A percentile compares a stretch with the other conserved stretches of the same genome.
Conservation (phyloP, 352 stramenopile species). For the Paralagenidium karlingii region DNA sequence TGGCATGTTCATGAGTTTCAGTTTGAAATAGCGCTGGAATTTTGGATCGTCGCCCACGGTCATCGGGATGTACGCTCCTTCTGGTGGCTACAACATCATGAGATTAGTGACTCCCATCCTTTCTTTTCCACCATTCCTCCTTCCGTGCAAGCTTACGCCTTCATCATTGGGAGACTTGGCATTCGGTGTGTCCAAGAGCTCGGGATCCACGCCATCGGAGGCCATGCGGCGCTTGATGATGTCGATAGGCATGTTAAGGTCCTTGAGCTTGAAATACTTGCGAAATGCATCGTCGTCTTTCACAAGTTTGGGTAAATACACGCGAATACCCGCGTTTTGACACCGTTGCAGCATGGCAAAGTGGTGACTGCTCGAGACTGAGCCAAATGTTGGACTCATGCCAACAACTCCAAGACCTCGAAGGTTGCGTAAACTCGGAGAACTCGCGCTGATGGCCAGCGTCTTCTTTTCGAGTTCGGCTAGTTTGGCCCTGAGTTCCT, state of each 20-base stretch:
- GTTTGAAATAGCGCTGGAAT: conserved; percentile 81
- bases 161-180: conserved; percentile 63
- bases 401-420: too few species aligned
- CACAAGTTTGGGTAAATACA: conserved; percentile 51
- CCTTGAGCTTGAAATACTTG: conserved; percentile 80
- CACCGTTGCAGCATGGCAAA: too few species aligned
- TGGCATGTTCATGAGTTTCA: conserved; percentile 74
- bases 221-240: conserved; percentile 79
- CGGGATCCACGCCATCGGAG: conserved; percentile 39
- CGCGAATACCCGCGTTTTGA: too few species aligned
- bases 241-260: conserved; percentile 61
- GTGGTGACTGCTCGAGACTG: too few species aligned
- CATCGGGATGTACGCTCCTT: conserved; percentile 52
- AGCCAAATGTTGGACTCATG: too few species aligned
- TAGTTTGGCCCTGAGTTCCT: too few species aligned
- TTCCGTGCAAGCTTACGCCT: conserved; percentile 34
- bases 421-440: background rate
- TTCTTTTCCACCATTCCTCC: too few species aligned
- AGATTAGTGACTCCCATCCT: too few species aligned
- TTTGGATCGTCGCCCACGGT: conserved; percentile 62
- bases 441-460: background rate
- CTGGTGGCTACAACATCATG: conserved; percentile 21
- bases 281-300: conserved; percentile 54
- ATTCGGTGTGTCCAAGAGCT: conserved; percentile 54
- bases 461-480: background rate